Base-by-base conservation (phyloP, 1,284 basidiomycete genomes). In the Stygiomarasmius scandens region DNA sequence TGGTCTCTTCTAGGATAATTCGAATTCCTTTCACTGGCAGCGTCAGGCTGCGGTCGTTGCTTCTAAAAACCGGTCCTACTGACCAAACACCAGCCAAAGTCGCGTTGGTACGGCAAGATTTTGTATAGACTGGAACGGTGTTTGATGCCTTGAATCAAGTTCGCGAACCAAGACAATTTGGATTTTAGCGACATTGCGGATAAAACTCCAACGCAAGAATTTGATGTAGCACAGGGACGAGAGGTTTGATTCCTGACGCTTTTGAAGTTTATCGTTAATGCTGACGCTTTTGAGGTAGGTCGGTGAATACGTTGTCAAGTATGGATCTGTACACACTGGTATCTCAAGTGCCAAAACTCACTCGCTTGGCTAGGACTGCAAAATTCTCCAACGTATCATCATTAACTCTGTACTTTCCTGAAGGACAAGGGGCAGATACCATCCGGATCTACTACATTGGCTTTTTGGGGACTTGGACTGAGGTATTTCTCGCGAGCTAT, bases 21-120 rank as follows among this genome's bases (percentile, higher is more conserved):
- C 88, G 87, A 46, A 72, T 93, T 29, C 92, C 92, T 1, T 93
- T 93, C 67, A 92, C 88, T 1, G 88, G 89, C 11, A 85, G 87
- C 2, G 89, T 93, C 36, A 90, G 87, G 65, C 79, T 93, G 36
- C 85, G 87, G 27, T 82, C 87, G 22, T 69, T 93, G 16, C 78
- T 93, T 1, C 69, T 93, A 59, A 92, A 92, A 71, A 77, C 88
- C 1, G 90, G 91, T 6, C 90, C 92, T 0, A 77, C 74, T 2
- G 83, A 85, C 52, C 83, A 88, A 62, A 91, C 90, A 0, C 90
- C 90, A 6, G 72, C 79, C 1, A 89, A 84, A 69, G 77, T 93
- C 16, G 66, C 71, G 12, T 66, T 93, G 69, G 91, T 92, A 59
- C 44, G 83, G 73, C 34, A 16, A 16, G 54, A 25, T 23, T 27